Conservation (phyloP, 148 eudicot species). For the Chenopodium suecicum region DNA sequence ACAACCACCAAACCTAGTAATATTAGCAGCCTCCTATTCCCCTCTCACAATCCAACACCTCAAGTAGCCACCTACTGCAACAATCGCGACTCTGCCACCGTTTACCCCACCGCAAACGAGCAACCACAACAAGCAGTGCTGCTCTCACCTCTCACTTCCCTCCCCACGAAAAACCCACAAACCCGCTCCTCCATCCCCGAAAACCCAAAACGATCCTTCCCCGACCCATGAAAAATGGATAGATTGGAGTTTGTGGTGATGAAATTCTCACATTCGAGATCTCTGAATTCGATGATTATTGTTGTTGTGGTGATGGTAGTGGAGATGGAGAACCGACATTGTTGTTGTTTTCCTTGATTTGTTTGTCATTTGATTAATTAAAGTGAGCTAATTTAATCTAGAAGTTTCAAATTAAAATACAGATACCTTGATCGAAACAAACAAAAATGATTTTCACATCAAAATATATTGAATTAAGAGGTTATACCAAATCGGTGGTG, state of each 20-base stretch:
- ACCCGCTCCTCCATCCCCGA: no score
- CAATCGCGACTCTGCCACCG: no score
- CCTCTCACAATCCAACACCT: no score
- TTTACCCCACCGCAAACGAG: no score
- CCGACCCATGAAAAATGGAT: background rate
- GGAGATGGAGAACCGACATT: slow-evolving; percentile 9
- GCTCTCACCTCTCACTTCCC: no score
- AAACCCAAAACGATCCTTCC: no score
- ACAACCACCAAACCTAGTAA: no score
- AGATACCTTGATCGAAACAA: background rate
- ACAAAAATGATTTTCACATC: background rate
- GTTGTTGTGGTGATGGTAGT: background rate
- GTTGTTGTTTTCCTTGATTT: background rate
- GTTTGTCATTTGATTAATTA: slow-evolving; percentile 17
- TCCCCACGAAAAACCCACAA: no score
- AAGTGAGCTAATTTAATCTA: slow-evolving; percentile 10
- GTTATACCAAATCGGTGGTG: slow-evolving; percentile 64
- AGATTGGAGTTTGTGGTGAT: slow-evolving; percentile 18
- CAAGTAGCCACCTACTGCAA: no score
- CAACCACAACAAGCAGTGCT: no score
- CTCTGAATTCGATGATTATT: slow-evolving; percentile 9
- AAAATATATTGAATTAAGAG: background rate
- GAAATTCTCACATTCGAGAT: slow-evolving; percentile 19
- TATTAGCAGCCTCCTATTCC: no score
- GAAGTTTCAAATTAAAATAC: background rate